Evolutionary conservation across 139 green algal genomes (phyloP), one percentile per base, ranked within the genome.

Genomic region (Edaphochlamys debaryana): DNA sequence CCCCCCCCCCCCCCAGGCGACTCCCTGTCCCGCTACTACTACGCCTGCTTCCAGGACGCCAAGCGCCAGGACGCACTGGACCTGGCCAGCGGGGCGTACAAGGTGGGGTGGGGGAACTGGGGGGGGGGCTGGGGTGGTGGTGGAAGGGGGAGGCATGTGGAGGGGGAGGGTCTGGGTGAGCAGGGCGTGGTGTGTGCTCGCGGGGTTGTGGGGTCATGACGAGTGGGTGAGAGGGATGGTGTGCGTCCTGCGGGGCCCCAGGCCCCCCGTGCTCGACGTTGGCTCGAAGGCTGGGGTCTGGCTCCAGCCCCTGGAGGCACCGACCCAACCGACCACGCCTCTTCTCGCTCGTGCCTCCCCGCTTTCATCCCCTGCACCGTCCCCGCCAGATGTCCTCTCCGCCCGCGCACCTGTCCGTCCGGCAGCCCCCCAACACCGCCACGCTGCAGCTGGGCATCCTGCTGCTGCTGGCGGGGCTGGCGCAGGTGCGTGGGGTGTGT

Each of bases 401-500:
- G 69, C 69, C 69, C 13, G 30, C 30, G 30, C n/a, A 77, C 45
- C 42, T 77, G 50, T 52, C 71, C 52, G 52, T 36, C 8, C 71
- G 52, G 29, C 8, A 4, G 71, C 50, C 52, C 34, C 50, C 52
- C 34, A 79, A 52, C 71, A 68, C 71, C 34, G 29, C 71, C 34
- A 4, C 19, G 34, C 71, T 79, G 71, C 71, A 79, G 71, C 71
- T 79, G 71, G 71, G 71, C 22, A 11, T 79, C 1, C 34, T 79
- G 71, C 71, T 79, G 50, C 27, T 67, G 50, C 40, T 79, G 71
- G 71, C 52, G 34, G 52, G 34, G 22, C 3, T 37, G 11, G 25
- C 52, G 8, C 71, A 79, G 71, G 71, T 79, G 52, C n/a, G n/a
- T n/a, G 45, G 45, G 13, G 22, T 1, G 41, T 19, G 66, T 11